Evolutionary conservation across 495 filamentous ascomycete species (phyloP).

Genomic region (Bacidia gigantensis): DNA sequence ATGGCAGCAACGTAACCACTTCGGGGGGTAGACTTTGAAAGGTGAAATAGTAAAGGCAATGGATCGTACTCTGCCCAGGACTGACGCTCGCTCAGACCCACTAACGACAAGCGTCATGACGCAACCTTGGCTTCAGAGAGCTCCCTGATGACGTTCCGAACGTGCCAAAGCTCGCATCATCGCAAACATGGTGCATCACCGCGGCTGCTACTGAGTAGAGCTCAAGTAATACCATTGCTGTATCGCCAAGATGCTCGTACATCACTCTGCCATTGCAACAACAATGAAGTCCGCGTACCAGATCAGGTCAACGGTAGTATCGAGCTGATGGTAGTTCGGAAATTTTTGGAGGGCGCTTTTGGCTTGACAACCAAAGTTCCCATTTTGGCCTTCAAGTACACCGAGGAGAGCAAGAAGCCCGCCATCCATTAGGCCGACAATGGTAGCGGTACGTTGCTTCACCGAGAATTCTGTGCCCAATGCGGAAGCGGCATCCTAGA

Average conservation of each 20-base stretch:
- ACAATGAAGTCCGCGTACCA: slow-evolving; percentile 35
- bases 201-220: slow-evolving; percentile 36
- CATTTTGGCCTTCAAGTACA: slow-evolving; percentile 30
- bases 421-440: slow-evolving; percentile 43
- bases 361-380: slow-evolving; percentile 52
- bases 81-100: background rate
- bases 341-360: slow-evolving; percentile 47
- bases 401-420: slow-evolving; percentile 23
- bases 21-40: too few species aligned
- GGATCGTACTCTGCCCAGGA: too few species aligned
- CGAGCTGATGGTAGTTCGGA: slow-evolving; percentile 15
- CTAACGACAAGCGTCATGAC: background rate
- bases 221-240: slow-evolving; percentile 34
- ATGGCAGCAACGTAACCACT: too few species aligned
- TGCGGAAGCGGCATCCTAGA: slow-evolving; percentile 52
- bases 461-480: slow-evolving; percentile 49
- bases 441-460: slow-evolving; percentile 37
- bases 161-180: too few species aligned
- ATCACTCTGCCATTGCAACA: slow-evolving; percentile 50
- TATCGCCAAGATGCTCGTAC: slow-evolving; percentile 46
- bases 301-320: background rate
- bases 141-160: too few species aligned
- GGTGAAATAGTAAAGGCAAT: too few species aligned
- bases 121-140: background rate
- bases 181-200: slow-evolving; percentile 10